Evolutionary conservation across 495 filamentous ascomycete genomes (phyloP), one percentile per base, ranked within the genome.

Genomic region (Amorphotheca resinae): DNA sequence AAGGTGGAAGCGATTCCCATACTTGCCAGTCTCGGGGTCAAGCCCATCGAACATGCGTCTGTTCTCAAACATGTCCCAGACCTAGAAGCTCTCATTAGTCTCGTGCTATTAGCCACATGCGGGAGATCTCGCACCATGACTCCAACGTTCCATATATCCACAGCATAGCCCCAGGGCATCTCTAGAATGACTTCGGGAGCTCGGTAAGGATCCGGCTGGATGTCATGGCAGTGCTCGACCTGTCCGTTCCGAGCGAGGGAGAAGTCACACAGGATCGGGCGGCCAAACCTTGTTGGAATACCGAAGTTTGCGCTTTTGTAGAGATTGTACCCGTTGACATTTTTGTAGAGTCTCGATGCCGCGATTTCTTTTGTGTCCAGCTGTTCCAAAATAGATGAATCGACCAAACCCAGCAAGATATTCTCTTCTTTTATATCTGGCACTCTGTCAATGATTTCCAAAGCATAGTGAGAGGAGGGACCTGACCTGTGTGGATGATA

Each of bases 21-120:
- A 49, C 32, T 39, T 49, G 30, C 49, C 49, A 12, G 41, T 36
- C 15, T 52, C 44, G 26, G 57, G 50, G 22, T 44, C 38, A 17
- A 39, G 21, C 18, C 36, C 45, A 21, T 25, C 12, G 39, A 60
- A 52, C 22, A 58, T 37, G 8, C 38, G 40, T 31, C 52, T 42
- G 14, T 43, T 42, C 30, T 61, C 50, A 33, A 61, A 55, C 15
- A 63, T 41, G 41, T 60, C 59, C 59, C 59, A 63, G 37, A 57
- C 30, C 59, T 62, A 45, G 22, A 38, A 38, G 44, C 35, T 38
- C 35, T 40, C 28, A 52, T 41, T 41, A 34, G 36, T 41, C 7
- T 41, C 28, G 37, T 34, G 26, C 28, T 35, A 40, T 33, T 33
- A 26, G 7, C 22, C 36, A 40, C 18, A 40, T 33, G 26, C 17